Evolutionary conservation across 2,329 filamentous ascomycete genomes (phyloP).

Genomic region (Aspergillus jensenii): DNA sequence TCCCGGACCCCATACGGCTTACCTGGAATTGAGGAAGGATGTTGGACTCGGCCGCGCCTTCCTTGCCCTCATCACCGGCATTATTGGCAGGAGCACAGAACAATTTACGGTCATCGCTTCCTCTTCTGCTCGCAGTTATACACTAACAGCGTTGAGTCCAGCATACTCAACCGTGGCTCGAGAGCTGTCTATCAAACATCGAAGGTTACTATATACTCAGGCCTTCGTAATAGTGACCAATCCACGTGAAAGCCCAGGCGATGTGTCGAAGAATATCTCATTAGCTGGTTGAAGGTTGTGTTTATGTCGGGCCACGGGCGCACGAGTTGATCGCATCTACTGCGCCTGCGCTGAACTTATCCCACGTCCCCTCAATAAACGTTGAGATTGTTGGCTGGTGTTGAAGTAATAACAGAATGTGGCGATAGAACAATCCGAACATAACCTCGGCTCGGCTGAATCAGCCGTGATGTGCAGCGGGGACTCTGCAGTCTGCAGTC

Average conservation of each 20-base stretch:
- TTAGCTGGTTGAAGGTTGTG: neutral
- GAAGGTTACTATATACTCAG: too few species aligned
- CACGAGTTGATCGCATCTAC: neutral
- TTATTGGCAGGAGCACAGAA: neutral
- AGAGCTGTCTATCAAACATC: too few species aligned
- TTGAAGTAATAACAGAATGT: neutral
- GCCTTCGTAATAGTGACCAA: too few species aligned
- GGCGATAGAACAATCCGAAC: constrained; percentile 6
- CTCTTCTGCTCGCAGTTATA: neutral
- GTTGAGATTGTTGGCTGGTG: neutral
- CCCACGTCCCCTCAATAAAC: neutral
- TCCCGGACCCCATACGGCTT: neutral
- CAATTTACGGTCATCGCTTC: neutral
- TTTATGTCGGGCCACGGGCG: neutral
- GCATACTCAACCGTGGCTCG: neutral
- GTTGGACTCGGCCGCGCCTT: neutral
- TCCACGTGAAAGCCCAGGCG: neutral
- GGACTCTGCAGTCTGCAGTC: neutral
- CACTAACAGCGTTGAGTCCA: neutral
- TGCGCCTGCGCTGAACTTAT: neutral
- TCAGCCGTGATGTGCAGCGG: constrained; percentile 3
- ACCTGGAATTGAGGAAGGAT: too few species aligned
- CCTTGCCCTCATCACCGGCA: neutral
- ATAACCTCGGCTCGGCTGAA: constrained; percentile 13
- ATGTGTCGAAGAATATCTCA: neutral